phyloP scores from a whole-genome alignment of 2,329 filamentous ascomycete species.

The Cercospora berteroae region DNA sequence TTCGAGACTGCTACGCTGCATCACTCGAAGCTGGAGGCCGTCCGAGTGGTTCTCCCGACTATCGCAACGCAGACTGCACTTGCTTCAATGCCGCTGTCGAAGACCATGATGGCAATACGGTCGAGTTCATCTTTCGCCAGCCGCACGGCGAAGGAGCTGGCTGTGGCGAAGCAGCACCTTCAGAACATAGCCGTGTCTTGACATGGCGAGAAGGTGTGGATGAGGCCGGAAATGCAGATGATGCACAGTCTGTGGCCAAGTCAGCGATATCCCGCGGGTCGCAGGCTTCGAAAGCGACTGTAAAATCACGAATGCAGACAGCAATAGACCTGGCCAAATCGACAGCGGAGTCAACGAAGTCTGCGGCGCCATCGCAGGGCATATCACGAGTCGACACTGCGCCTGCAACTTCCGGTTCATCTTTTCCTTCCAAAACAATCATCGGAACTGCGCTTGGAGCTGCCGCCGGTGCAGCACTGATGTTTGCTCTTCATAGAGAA shows the following conservation, averaged over 20 bases:
- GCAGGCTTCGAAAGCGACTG: slow-evolving; percentile 22
- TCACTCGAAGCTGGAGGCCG: slow-evolving; percentile 64
- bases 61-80: slow-evolving; percentile 54
- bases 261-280: slow-evolving; percentile 15
- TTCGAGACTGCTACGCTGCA: slow-evolving; percentile 69
- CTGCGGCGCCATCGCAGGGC: slow-evolving; percentile 21
- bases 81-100: slow-evolving; percentile 64
- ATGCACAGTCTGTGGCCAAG: slow-evolving; percentile 26
- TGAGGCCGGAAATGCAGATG: slow-evolving; percentile 23
- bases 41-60: slow-evolving; percentile 56
- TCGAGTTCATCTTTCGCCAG: slow-evolving; percentile 69
- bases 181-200: slow-evolving; percentile 45
- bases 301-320: slow-evolving; percentile 29
- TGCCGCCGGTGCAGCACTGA: slow-evolving; percentile 71
- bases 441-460: slow-evolving; percentile 76
- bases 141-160: slow-evolving; percentile 35
- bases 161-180: slow-evolving; percentile 40
- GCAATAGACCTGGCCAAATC: slow-evolving; percentile 30
- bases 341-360: slow-evolving; percentile 26
- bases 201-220: slow-evolving; percentile 46
- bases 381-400: slow-evolving; percentile 23
- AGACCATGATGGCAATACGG: slow-evolving; percentile 80
- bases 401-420: slow-evolving; percentile 15
- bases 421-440: slow-evolving; percentile 30
- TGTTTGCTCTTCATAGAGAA: slow-evolving; percentile 69